Base-by-base conservation (phyloP, 1,284 basidiomycete genomes). In the Leccinum subrobustum region DNA sequence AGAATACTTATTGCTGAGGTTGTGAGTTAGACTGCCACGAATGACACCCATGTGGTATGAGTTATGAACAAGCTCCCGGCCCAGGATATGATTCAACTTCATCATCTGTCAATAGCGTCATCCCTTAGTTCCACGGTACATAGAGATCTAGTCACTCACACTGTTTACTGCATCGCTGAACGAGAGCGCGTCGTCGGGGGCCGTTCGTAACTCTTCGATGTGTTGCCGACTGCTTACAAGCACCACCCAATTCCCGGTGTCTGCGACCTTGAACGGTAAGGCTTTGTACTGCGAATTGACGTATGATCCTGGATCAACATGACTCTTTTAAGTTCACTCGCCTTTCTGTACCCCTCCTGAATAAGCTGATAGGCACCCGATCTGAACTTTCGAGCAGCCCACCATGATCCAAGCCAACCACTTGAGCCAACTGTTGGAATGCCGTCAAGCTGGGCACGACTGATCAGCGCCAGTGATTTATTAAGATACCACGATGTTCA, bases 131-230 rank as follows among this genome's bases (percentile, higher is more conserved):
- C 16, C 3, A 12, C 16, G 7, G 16, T 39, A n/a, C 37, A n/a
- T 3, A 27, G 14, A 16, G 12, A 23, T 16, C 11, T 18, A 33
- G n/a, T 12, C 25, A 52, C 68, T 48, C 56, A 80, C 79, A n/a
- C 78, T 76, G 2, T 66, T 61, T 4, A 66, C 42, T 0, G 73
- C 78, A 16, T 73, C 74, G 0, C 76, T 72, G 1, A 31, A 31
- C 0, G 77, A 80, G 6, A 82, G 59, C 3, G 68, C 63, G 20
- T 79, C 75, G 20, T 79, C 78, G 8, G 0, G 73, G 67, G 77
- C 75, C 51, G 70, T 76, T 8, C 74, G 67, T 7, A 83, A 39
- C 20, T 83, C 81, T 1, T 81, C 76, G 5, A 80, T 65, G 29
- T 76, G 65, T 23, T 74, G 65, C 0, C 66, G 69, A 9, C 73